Evolutionary conservation across 2,329 filamentous ascomycete species (phyloP).

Genomic region (Cercospora canescens): DNA sequence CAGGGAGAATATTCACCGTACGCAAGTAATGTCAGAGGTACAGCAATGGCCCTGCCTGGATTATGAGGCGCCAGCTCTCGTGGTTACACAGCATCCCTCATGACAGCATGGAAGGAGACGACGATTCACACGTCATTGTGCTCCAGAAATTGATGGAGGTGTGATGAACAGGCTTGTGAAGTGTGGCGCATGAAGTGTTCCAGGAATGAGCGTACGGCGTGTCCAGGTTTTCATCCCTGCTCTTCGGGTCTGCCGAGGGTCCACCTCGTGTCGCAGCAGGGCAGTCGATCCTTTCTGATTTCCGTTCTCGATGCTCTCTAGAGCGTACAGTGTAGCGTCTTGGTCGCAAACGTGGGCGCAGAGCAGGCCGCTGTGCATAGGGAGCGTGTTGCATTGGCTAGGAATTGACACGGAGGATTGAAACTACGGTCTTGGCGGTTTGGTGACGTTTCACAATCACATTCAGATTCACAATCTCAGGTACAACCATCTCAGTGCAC

Average conservation of each 20-base stretch:
- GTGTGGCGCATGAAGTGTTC: constrained; percentile 13
- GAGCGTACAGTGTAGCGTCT: neutral
- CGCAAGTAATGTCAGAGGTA: constrained; percentile 3
- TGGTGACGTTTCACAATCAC: neutral
- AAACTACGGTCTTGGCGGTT: neutral
- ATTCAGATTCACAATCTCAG: too few relatives aligned
- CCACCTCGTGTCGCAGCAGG: neutral
- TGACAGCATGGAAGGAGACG: neutral
- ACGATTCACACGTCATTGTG: constrained; percentile 13
- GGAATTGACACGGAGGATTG: neutral
- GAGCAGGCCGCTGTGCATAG: neutral
- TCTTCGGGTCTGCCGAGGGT: neutral
- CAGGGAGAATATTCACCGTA: neutral
- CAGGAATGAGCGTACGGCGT: neutral
- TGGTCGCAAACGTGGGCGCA: too few relatives aligned
- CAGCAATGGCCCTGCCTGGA: neutral
- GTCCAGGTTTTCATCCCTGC: constrained; percentile 18
- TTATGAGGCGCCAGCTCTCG: constrained; percentile 12
- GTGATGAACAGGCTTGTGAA: constrained; percentile 8
- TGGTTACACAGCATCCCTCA: constrained; percentile 15
- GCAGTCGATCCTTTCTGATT: neutral
- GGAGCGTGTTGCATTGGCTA: neutral
- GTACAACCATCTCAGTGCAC: too few relatives aligned
- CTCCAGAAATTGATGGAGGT: constrained; percentile 10
- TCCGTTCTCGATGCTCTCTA: neutral